Conservation (phyloP, 2,329 filamentous ascomycete species). For the Periconia sp. region DNA sequence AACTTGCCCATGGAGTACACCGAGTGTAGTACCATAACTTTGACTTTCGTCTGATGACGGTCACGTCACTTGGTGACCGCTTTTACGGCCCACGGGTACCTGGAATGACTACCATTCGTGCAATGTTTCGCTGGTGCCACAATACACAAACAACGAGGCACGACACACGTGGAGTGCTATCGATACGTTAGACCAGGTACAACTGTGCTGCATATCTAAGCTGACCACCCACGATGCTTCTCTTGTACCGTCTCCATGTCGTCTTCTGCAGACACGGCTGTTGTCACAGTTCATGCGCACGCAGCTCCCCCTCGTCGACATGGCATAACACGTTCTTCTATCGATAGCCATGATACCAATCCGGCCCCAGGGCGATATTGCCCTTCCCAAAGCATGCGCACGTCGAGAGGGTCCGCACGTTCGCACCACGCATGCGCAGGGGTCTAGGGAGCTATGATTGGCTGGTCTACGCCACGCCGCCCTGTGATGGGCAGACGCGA, state of each 20-base stretch:
- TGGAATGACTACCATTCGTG: too few species aligned
- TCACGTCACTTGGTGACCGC: background rate
- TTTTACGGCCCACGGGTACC: too few species aligned
- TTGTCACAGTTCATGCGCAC: too few species aligned
- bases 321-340: too few species aligned
- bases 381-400: background rate
- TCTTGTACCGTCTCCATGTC: too few species aligned
- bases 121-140: too few species aligned
- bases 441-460: slow-evolving; percentile 20
- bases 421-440: background rate
- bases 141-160: background rate
- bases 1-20: background rate
- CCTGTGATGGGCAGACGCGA: slow-evolving; percentile 33
- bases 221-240: too few species aligned
- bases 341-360: background rate
- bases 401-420: slow-evolving; percentile 6
- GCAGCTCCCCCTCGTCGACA: too few species aligned
- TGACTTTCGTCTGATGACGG: background rate
- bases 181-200: background rate
- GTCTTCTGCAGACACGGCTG: too few species aligned
- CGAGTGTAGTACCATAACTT: too few species aligned
- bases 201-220: too few species aligned
- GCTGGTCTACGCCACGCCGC: slow-evolving; percentile 20
- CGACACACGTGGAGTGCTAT: background rate
- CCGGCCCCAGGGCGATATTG: slow-evolving; percentile 3